phyloP scores from a whole-genome alignment of 129 eudicot genomes.

The Scalesia atractyloides region DNA sequence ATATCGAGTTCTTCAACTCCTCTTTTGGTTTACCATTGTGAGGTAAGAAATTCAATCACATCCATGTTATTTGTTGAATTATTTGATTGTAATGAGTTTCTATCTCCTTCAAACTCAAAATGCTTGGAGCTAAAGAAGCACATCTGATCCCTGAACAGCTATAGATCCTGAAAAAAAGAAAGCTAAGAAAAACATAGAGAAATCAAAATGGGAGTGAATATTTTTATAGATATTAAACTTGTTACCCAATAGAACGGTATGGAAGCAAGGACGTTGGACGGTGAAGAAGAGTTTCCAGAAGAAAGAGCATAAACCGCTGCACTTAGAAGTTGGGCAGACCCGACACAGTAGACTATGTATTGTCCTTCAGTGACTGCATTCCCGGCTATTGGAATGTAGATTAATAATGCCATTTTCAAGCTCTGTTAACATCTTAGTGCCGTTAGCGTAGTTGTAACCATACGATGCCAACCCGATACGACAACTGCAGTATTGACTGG shows the following conservation, averaged over 20 bases:
- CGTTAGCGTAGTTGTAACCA: neutral
- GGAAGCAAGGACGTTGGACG: slow-evolving; percentile 38
- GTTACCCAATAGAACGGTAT: slow-evolving; percentile 54
- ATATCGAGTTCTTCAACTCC: slow-evolving; percentile 35
- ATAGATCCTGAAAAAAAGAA: neutral
- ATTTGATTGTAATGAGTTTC: slow-evolving; percentile 32
- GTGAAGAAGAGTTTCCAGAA: neutral
- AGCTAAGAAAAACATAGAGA: no score
- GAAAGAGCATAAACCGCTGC: slow-evolving; percentile 73
- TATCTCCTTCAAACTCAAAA: slow-evolving; percentile 45
- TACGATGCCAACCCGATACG: neutral
- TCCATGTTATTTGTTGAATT: slow-evolving; percentile 11
- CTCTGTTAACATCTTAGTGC: neutral
- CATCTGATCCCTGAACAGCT: slow-evolving; percentile 52
- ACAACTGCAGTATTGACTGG: neutral
- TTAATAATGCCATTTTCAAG: neutral
- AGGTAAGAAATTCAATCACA: slow-evolving; percentile 65
- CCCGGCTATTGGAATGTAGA: neutral
- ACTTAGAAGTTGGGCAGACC: slow-evolving; percentile 54
- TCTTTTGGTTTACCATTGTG: slow-evolving; percentile 90
- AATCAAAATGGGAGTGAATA: no score
- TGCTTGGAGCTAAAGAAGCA: slow-evolving; percentile 35
- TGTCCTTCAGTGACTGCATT: slow-evolving; percentile 60
- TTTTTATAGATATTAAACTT: neutral
- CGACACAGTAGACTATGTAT: slow-evolving; percentile 47